Base-by-base conservation (phyloP, 768 basidiomycete species). In the Mycena amicta region DNA sequence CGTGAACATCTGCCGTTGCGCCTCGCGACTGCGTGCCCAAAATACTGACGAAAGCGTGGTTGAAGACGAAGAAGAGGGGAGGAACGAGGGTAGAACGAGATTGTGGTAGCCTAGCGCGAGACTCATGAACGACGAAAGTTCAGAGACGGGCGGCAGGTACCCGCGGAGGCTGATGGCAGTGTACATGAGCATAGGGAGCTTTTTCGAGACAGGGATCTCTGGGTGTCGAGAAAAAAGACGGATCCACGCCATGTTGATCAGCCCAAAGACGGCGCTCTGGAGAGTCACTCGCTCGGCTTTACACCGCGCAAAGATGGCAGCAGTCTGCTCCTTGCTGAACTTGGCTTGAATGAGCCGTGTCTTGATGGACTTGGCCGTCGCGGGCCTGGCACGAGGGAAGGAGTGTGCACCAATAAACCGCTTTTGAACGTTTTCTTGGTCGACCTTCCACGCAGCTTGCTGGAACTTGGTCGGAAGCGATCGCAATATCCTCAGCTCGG, bases 61-160 rank as follows among this genome's bases (percentile, higher is more conserved):
- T 16, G 50, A 26, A 29, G 54, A 50, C 16, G 56, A 43, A 5
- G 46, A 33, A 5, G 4, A 2, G n/a, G 65, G 65, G n/a, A 63
- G 57, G 37, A 56, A 68, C 11, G 63, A 37, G 3, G 65, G 67
- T 2, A 66, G 65, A 27, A 60, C 50, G 58, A 66, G 54, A 56
- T 63, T 68, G 60, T 23, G 51, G 50, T 68, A 68, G 0, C 58
- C 65, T 39, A 66, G 65, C 18, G 63, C 60, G 28, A 68, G 58
- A 20, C 56, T 64, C 65, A 66, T 62, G 55, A 54, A 41, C 22
- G 63, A 58, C 23, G 28, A 5, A 12, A 59, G 43, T 33, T 49
- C 41, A 5, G 61, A 49, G 13, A 28, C 8, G 31, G 58, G 56
- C 13, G 53, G 15, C 45, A 68, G 61, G 56, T 57, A 49, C 8